Evolutionary conservation across 2,329 filamentous ascomycete species (phyloP).

Genomic region (Aspergillus persii): DNA sequence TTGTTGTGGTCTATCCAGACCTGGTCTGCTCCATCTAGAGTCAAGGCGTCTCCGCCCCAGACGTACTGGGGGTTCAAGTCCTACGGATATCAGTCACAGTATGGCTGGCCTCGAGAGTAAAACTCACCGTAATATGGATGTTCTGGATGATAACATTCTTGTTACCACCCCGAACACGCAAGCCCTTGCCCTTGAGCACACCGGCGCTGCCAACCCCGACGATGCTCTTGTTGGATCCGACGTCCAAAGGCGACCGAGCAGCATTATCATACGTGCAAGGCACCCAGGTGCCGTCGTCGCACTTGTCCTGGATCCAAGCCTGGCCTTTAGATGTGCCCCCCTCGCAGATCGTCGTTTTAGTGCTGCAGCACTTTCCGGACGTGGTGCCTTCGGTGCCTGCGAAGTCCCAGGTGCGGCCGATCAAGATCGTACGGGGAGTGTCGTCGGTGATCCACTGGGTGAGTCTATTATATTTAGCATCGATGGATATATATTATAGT

Average conservation of each 20-base stretch:
- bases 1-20: constrained; percentile 55
- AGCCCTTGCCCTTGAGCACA: constrained; percentile 58
- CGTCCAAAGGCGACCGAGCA: constrained; percentile 49
- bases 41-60: constrained; percentile 61
- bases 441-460: constrained; percentile 6
- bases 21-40: constrained; percentile 44
- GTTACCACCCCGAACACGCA: constrained; percentile 49
- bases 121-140: neutral
- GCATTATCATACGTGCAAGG: constrained; percentile 52
- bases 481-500: neutral
- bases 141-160: constrained; percentile 60
- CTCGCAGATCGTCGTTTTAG: constrained; percentile 7
- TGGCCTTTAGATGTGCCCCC: constrained; percentile 12
- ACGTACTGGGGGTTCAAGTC: constrained; percentile 59
- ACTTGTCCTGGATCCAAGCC: constrained; percentile 11
- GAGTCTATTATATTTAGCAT: neutral
- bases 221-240: constrained; percentile 59
- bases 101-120: too few relatives aligned
- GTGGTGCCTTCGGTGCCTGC: constrained; percentile 35
- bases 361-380: constrained; percentile 35
- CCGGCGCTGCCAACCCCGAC: constrained; percentile 54
- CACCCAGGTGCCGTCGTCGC: constrained; percentile 29
- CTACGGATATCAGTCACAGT: constrained; percentile 3
- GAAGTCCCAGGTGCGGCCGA: constrained; percentile 18
- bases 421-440: constrained; percentile 4